Percentiles rank a stretch among this genome's conserved stretches.
These are phyloP conservation scores for Auxenochlorella pyrenoidosa DNA, from an alignment of 139 green algal genomes.

Conservation along the genomic window DNA sequence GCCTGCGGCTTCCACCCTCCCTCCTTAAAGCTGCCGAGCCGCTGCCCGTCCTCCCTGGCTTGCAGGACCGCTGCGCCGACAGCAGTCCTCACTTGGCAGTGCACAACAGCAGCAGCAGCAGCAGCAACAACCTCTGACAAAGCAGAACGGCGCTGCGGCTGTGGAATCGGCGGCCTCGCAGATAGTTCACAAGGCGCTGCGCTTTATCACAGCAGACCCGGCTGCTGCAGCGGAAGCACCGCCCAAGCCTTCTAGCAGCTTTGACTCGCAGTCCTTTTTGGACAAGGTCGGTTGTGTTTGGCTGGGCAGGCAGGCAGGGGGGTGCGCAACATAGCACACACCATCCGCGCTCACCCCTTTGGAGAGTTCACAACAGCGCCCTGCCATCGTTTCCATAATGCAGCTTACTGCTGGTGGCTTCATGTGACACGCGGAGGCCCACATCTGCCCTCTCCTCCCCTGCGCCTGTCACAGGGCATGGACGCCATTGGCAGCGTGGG, in stretches of 20 bases:
- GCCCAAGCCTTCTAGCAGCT: neutral
- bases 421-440: too few species aligned
- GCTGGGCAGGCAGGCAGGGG: neutral
- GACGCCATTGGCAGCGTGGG: slow-evolving; percentile 43
- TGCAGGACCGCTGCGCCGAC: neutral
- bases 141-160: too few species aligned
- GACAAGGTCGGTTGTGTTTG: slow-evolving; percentile 34
- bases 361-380: neutral
- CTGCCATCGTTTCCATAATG: too few species aligned
- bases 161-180: slow-evolving; percentile 41
- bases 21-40: too few species aligned
- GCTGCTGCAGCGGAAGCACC: neutral
- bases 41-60: neutral
- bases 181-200: slow-evolving; percentile 41
- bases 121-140: too few species aligned
- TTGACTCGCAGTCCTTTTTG: slow-evolving; percentile 36
- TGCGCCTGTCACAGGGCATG: slow-evolving; percentile 9
- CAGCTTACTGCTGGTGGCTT: too few species aligned
- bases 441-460: neutral
- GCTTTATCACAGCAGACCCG: slow-evolving; percentile 9
- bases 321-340: neutral
- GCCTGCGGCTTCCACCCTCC: neutral
- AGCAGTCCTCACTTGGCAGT: neutral
- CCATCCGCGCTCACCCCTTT: too few species aligned
- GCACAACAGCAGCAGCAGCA: neutral